A percentile compares a stretch with the other conserved stretches of the same genome.
Evolutionary conservation across 169 alveolate species (phyloP).

Genomic region (Cryptosporidium felis): DNA sequence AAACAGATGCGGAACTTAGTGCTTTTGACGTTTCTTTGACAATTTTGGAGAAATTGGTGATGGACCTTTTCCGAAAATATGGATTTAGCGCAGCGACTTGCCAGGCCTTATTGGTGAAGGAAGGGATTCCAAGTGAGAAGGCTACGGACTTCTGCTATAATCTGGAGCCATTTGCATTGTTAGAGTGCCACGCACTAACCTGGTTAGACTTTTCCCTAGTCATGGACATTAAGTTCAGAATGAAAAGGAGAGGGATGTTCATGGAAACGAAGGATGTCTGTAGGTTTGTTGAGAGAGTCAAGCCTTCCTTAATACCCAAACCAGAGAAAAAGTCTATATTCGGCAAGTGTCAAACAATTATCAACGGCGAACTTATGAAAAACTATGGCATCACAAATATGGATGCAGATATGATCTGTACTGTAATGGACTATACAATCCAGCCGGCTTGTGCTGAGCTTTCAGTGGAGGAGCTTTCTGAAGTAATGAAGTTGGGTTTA

Average conservation of each 20-base stretch:
- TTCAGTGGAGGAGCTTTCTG: slow-evolving; percentile 35
- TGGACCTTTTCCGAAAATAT: slow-evolving; percentile 37
- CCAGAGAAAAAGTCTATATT: slow-evolving; percentile 58
- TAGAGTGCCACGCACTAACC: slow-evolving; percentile 63
- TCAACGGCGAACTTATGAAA: slow-evolving; percentile 20
- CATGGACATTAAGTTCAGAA: slow-evolving; percentile 49
- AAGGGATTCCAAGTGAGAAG: slow-evolving; percentile 23
- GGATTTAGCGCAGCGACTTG: slow-evolving; percentile 39
- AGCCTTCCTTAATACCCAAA: slow-evolving; percentile 63
- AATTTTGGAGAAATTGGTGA: slow-evolving; percentile 26
- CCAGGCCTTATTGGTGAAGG: slow-evolving; percentile 34
- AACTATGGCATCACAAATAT: slow-evolving; percentile 53
- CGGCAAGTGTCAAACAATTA: slow-evolving; percentile 35
- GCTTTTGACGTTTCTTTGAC: slow-evolving; percentile 29
- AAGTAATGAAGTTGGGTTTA: slow-evolving; percentile 54
- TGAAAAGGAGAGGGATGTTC: slow-evolving; percentile 68
- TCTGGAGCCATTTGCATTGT: slow-evolving; percentile 58
- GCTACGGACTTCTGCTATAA: slow-evolving; percentile 43
- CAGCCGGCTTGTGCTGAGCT: slow-evolving; percentile 41
- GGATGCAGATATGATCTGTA: slow-evolving; percentile 57
- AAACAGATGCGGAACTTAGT: slow-evolving; percentile 9
- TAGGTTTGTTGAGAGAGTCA: slow-evolving; percentile 52
- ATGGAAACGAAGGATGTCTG: slow-evolving; percentile 60
- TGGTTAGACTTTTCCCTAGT: slow-evolving; percentile 65
- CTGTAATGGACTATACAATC: slow-evolving; percentile 58